Percentiles rank a stretch among this genome's conserved stretches.
Conservation (phyloP, 2,329 filamentous ascomycete species). For the Sporothrix inflata region DNA sequence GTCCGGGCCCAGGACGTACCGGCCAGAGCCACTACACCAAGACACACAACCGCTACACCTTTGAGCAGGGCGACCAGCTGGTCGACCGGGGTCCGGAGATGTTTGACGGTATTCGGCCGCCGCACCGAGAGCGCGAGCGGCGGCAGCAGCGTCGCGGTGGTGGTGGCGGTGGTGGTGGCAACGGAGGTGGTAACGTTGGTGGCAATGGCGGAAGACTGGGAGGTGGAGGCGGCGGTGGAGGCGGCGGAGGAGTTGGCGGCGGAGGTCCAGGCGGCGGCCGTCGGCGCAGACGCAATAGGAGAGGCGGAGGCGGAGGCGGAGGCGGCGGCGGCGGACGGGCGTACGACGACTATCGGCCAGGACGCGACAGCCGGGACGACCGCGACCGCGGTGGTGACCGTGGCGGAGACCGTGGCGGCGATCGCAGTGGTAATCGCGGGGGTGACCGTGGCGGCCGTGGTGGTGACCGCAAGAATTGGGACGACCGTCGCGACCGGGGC, state of each 20-base stretch:
- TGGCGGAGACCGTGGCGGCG: constrained; percentile 24
- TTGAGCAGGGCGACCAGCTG: constrained; percentile 67
- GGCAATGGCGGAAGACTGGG: constrained; percentile 19
- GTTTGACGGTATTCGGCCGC: constrained; percentile 65
- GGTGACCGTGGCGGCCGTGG: not conserved
- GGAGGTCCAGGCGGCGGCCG: constrained; percentile 27
- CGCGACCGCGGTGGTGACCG: constrained; percentile 37
- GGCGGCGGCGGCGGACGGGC: constrained; percentile 26
- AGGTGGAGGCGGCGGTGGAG: not conserved
- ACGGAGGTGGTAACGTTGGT: constrained; percentile 36
- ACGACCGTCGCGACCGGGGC: constrained; percentile 13
- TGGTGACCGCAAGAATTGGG: constrained; percentile 5
- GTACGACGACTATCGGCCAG: constrained; percentile 29
- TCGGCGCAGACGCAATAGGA: constrained; percentile 17
- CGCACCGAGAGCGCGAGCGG: constrained; percentile 54
- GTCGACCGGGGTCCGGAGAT: constrained; percentile 75
- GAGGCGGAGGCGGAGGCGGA: constrained; percentile 36
- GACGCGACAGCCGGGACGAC: not conserved
- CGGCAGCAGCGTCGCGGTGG: constrained; percentile 29
- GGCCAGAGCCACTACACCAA: constrained; percentile 42
- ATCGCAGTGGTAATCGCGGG: not conserved
- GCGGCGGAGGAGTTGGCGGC: constrained; percentile 35
- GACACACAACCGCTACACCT: constrained; percentile 71
- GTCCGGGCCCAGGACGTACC: constrained; percentile 32
- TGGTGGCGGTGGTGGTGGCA: constrained; percentile 37